Evolutionary conservation across 1,284 basidiomycete genomes (phyloP).

Genomic region (Tremellales sp.): DNA sequence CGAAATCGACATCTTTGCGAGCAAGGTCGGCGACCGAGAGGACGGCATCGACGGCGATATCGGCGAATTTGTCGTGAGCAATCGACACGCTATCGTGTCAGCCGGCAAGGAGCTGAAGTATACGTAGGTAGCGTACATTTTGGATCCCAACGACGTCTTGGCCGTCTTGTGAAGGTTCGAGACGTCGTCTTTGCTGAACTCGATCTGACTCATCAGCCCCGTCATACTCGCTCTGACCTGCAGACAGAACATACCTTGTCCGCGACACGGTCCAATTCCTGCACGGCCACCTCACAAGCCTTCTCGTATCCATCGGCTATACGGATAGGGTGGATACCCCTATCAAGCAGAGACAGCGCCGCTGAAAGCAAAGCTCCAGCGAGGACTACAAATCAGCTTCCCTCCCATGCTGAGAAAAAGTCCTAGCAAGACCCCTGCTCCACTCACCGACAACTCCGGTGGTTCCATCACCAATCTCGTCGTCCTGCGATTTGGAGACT

Average conservation of each 20-base stretch:
- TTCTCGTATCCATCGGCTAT: slow-evolving; percentile 98
- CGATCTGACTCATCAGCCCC: slow-evolving; percentile 35
- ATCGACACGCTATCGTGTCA: slow-evolving; percentile 99
- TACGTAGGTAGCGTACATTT: slow-evolving; percentile 66
- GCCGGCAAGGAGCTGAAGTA: slow-evolving; percentile 12
- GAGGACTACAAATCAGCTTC: slow-evolving; percentile 60
- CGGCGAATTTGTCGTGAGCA: slow-evolving; percentile 89
- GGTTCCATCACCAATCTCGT: slow-evolving; percentile 98
- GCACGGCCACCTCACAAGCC: slow-evolving; percentile 83
- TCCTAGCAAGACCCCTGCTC: background rate
- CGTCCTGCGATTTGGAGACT: slow-evolving; percentile 90
- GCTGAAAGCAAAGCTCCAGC: slow-evolving; percentile 80
- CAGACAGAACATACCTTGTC: slow-evolving; percentile 60
- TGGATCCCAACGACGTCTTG: slow-evolving; percentile 92
- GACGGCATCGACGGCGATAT: slow-evolving; percentile 97
- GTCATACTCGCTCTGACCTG: background rate
- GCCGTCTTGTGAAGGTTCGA: slow-evolving; percentile 88
- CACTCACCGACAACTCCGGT: slow-evolving; percentile 94
- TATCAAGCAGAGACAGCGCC: slow-evolving; percentile 74
- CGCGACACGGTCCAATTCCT: slow-evolving; percentile 87
- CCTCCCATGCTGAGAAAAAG: too few species aligned
- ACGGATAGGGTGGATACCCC: slow-evolving; percentile 95
- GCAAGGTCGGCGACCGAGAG: slow-evolving; percentile 91
- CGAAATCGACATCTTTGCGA: slow-evolving; percentile 92
- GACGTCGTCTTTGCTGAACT: slow-evolving; percentile 77